Conservation (phyloP, 768 basidiomycete genomes). For the Trametes punicea region DNA sequence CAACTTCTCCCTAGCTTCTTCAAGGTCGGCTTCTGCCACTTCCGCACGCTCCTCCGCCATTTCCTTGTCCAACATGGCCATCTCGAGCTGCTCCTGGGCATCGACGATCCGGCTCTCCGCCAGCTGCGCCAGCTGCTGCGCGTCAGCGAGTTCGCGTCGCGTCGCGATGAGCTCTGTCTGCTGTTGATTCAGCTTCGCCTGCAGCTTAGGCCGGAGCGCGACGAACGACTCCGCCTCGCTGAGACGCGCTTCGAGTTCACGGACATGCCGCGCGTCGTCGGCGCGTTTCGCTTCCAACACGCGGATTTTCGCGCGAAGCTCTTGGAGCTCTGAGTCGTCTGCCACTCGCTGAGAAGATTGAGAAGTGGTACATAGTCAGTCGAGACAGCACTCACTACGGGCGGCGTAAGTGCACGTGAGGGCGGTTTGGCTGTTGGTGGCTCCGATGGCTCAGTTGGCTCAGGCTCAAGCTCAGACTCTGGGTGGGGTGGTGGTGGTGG, state of each 20-base stretch:
- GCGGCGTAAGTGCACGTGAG: conserved; percentile 20
- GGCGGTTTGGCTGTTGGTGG: neutral
- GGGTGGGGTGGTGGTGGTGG: conserved; percentile 3
- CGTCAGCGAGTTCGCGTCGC: conserved; percentile 73
- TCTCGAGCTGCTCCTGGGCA: conserved; percentile 87
- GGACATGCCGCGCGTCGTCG: conserved; percentile 81
- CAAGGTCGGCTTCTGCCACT: conserved; percentile 70
- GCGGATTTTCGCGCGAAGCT: conserved; percentile 77
- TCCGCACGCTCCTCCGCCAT: conserved; percentile 94
- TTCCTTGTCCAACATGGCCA: conserved; percentile 94
- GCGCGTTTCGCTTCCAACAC: conserved; percentile 83
- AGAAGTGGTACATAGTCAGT: conserved; percentile 11
- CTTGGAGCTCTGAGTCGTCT: conserved; percentile 69
- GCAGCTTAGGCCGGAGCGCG: conserved; percentile 82
- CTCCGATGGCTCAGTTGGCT: neutral
- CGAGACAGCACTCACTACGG: conserved; percentile 21
- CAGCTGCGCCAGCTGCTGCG: conserved; percentile 69
- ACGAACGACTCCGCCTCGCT: conserved; percentile 83
- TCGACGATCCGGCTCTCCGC: conserved; percentile 72
- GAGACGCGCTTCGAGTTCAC: conserved; percentile 81
- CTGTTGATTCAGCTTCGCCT: conserved; percentile 78
- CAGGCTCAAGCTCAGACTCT: conserved; percentile 17
- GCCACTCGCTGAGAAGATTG: conserved; percentile 22
- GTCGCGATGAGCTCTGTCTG: conserved; percentile 77
- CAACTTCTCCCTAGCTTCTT: conserved; percentile 72